Evolutionary conservation across 2,329 filamentous ascomycete species (phyloP).

Genomic region (Nothophaeocryptopus gaeumannii): DNA sequence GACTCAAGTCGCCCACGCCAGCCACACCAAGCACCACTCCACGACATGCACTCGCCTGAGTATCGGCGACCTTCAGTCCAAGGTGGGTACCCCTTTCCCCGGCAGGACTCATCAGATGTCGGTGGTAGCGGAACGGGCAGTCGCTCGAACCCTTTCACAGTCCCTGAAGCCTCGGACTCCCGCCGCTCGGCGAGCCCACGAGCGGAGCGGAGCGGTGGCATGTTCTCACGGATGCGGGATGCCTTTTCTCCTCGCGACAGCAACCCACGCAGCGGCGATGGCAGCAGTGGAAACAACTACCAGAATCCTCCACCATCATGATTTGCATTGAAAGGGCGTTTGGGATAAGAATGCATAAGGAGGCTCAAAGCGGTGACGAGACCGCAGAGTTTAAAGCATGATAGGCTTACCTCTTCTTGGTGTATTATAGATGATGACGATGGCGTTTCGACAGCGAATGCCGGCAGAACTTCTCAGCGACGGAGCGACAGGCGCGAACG

Average conservation of each 20-base stretch:
- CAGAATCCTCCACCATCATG: background rate
- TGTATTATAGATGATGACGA: constrained; percentile 11
- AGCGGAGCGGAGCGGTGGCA: constrained; percentile 19
- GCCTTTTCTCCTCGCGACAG: constrained; percentile 25
- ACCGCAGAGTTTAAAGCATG: constrained; percentile 6
- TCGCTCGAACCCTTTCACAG: constrained; percentile 19
- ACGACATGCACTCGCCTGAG: constrained; percentile 31
- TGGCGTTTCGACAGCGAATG: constrained; percentile 10
- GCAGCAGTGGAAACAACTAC: constrained; percentile 2
- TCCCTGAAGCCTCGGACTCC: constrained; percentile 19
- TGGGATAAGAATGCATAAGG: background rate
- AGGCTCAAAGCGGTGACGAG: background rate
- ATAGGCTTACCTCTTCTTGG: constrained; percentile 7
- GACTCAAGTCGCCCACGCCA: constrained; percentile 23
- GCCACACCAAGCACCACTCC: constrained; percentile 29
- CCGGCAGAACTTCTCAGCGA: constrained; percentile 1
- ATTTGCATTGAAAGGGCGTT: background rate
- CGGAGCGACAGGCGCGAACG: constrained; percentile 10
- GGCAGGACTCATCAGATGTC: constrained; percentile 16
- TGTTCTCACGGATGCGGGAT: constrained; percentile 35
- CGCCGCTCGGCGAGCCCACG: constrained; percentile 15
- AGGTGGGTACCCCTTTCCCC: constrained; percentile 22
- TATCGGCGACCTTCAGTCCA: constrained; percentile 23
- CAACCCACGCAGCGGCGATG: constrained; percentile 4
- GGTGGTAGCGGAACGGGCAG: constrained; percentile 23